Base-by-base conservation (phyloP, 2,329 filamentous ascomycete genomes). In the Cladosporium sp. region DNA sequence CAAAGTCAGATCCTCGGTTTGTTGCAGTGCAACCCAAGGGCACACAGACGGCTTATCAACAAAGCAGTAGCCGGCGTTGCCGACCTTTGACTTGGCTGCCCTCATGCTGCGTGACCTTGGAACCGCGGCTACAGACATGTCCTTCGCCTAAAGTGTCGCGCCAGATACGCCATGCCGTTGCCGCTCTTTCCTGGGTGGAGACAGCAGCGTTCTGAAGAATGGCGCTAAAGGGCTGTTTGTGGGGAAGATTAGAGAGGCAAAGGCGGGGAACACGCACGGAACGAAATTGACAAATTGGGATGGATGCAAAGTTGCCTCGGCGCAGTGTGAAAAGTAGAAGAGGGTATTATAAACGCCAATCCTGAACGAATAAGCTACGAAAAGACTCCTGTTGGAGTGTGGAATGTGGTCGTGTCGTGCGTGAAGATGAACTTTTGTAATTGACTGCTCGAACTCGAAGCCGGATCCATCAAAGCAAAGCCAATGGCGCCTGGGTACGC, bases 361-460 rank as follows among this genome's bases (percentile, higher is more conserved):
- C 32, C 52, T 42, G 32, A n/a, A 28, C 28, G 39, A 40, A 54
- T 35, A 44, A 47, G 52, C 52, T 55, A 55, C 52, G 52, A 47
- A 55, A 55, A 12, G 4, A 45, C 51, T 52, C 51, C 51, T 28
- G n/a, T 28, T 44, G 37, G 39, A 44, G 39, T 28, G n/a, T 37
- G 40, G 20, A 32, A 55, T 45, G 22, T 47, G 52, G 40, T 55
- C 52, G 52, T 55, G 40, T 55, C 40, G 50, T 45, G 39, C 52
- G 52, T 55, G 32, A 55, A 55, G 42, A 32, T 55, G 52, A 32
- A 55, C 52, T 55, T 55, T 55, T 55, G 40, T 55, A 40, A 55
- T 55, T 55, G 52, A 45, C 52, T 55, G 52, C 52, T 55, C 52
- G 52, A 55, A 55, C 52, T 55, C 52, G 47, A 36, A 55, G 52